These are phyloP conservation scores for Turnera subulata DNA, from an alignment of 345 rosid genomes.

Conservation along the genomic window DNA sequence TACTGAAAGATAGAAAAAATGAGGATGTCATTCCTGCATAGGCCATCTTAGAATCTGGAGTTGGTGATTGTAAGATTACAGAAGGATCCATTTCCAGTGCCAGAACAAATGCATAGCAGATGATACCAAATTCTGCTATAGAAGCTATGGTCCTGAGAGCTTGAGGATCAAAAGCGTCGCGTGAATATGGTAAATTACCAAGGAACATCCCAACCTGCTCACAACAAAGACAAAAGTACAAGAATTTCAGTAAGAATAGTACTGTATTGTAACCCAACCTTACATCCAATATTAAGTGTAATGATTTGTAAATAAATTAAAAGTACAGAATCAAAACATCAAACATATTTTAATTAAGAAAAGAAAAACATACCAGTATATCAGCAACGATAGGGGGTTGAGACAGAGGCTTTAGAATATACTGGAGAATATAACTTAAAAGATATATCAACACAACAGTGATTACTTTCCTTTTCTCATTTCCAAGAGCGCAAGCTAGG, in stretches of 20 bases:
- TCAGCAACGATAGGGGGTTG: slow-evolving; percentile 86
- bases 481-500: no score
- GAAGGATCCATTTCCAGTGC: slow-evolving; percentile 94
- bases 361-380: slow-evolving; percentile 40
- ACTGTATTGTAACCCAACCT: no score
- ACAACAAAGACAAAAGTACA: no score
- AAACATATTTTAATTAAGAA: background rate
- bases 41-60: slow-evolving; percentile 65
- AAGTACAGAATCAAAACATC: no score
- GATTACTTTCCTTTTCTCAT: slow-evolving; percentile 37
- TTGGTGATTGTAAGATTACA: slow-evolving; percentile 59
- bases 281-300: no score
- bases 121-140: slow-evolving; percentile 70
- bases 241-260: no score
- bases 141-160: slow-evolving; percentile 43
- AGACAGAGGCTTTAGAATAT: slow-evolving; percentile 53
- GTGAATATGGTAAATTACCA: slow-evolving; percentile 45
- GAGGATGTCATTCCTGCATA: slow-evolving; percentile 73
- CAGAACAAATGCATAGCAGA: slow-evolving; percentile 75
- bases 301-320: no score
- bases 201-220: slow-evolving; percentile 64
- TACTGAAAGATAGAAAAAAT: slow-evolving; percentile 37
- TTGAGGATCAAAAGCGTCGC: slow-evolving; percentile 33
- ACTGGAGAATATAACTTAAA: slow-evolving; percentile 60
- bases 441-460: slow-evolving; percentile 38